Percentiles rank a stretch among this genome's conserved stretches.
phyloP scores from a whole-genome alignment of 192 early-diverging fungal genomes.

The Coemansia sp. region DNA sequence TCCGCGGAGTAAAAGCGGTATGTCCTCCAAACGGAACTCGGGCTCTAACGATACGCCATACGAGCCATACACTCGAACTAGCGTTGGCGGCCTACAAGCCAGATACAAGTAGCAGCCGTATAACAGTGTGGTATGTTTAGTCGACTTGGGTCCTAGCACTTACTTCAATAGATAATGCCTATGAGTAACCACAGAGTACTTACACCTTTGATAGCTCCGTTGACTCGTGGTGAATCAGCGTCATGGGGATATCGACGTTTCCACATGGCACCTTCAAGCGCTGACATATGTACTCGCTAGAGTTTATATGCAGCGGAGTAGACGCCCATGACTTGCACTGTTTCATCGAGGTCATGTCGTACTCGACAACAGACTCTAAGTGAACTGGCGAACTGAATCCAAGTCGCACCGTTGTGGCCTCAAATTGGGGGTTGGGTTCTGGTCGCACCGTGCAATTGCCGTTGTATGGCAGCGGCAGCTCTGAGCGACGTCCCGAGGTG shows the following conservation, averaged over 20 bases:
- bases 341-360: slow-evolving; percentile 57
- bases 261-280: slow-evolving; percentile 30
- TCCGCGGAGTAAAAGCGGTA: slow-evolving; percentile 76
- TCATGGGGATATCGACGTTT: slow-evolving; percentile 62
- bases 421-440: slow-evolving; percentile 64
- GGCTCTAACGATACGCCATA: slow-evolving; percentile 77
- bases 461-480: slow-evolving; percentile 37
- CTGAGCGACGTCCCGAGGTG: slow-evolving; percentile 1
- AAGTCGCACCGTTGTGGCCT: slow-evolving; percentile 37
- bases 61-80: slow-evolving; percentile 80
- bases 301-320: slow-evolving; percentile 37
- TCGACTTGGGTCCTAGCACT: background rate
- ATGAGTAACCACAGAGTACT: background rate
- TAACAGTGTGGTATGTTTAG: background rate
- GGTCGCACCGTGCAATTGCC: slow-evolving; percentile 60
- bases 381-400: slow-evolving; percentile 64
- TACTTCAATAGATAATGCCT: background rate
- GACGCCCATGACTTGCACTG: slow-evolving; percentile 31
- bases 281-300: slow-evolving; percentile 30
- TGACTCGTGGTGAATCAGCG: slow-evolving; percentile 61
- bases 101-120: background rate
- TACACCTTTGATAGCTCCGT: slow-evolving; percentile 17
- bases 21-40: slow-evolving; percentile 73
- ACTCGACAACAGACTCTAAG: slow-evolving; percentile 68
- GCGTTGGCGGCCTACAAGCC: slow-evolving; percentile 40